Evolutionary conservation across 1,139 yeast genomes (phyloP).

Genomic region (Sugiyamaella castrensis): DNA sequence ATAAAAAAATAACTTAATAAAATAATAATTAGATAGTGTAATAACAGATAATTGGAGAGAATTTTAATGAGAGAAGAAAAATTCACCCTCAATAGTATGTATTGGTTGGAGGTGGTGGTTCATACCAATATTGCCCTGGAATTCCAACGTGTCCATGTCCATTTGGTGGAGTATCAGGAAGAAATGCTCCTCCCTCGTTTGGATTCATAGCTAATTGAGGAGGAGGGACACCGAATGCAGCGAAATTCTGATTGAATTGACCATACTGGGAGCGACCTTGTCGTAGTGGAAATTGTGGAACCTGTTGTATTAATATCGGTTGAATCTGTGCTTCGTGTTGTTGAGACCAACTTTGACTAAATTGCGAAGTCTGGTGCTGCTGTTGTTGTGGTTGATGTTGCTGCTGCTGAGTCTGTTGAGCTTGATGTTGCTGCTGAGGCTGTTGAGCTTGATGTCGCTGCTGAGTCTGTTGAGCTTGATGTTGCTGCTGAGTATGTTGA

Average conservation of each 20-base stretch:
- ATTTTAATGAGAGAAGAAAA: background rate
- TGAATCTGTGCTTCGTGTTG: too few relatives aligned
- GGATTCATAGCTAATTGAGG: conserved; percentile 1
- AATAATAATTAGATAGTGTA: too few relatives aligned
- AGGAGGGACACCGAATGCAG: background rate
- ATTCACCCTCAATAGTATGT: conserved; percentile 6
- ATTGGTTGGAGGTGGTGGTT: conserved; percentile 14
- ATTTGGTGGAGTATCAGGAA: conserved; percentile 5
- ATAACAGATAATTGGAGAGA: too few relatives aligned
- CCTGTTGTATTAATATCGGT: too few relatives aligned
- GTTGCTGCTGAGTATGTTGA: conserved; percentile 2
- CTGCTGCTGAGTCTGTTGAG: background rate
- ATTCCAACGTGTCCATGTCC: conserved; percentile 1
- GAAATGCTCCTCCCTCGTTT: background rate
- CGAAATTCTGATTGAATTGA: background rate
- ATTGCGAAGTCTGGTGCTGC: conserved; percentile 1
- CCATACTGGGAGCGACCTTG: background rate
- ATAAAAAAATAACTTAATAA: too few relatives aligned
- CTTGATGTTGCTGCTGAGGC: background rate
- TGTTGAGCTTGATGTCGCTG: background rate
- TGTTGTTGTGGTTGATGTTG: background rate
- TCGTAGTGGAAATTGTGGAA: background rate
- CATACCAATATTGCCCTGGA: conserved; percentile 15
- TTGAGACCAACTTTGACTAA: too few relatives aligned
- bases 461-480: background rate